Base-by-base conservation (phyloP, 2,329 filamentous ascomycete species). In the Alternaria ventricosa region DNA sequence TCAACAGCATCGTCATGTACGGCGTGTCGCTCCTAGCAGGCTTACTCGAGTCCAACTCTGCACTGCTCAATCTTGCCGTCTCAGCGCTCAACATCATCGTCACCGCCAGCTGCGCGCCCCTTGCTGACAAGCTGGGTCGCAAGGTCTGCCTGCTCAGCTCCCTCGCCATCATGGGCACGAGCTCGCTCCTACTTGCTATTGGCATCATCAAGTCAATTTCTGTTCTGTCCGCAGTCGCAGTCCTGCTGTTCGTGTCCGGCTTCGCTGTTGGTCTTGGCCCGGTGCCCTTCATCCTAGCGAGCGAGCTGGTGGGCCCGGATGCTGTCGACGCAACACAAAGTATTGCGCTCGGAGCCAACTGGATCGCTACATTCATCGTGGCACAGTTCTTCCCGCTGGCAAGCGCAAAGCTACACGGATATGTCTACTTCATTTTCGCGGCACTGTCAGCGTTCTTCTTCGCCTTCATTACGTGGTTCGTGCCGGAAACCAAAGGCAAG, bases 1-100 rank as follows among this genome's bases (percentile, higher is more conserved):
- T 98, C 82, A 98, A 99, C 86, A 95, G 92, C 62, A 95, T 98
- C 75, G 92, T 98, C 81, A 97, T 99, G 94, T 99, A 99, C 81
- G 97, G 94, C 3, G 96, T 98, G 6, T 94, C 92, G 1, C 88
- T 99, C 1, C 87, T 99, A 13, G 89, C 91, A 30, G 89, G 89
- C 66, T 87, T 98, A 2, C 87, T 99, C 0, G 91, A 93, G 4
- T 88, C 93, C 50, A 93, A 90, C 65, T 95, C 94, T 0, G 91
- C 91, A 0, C 82, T 96, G 1, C 86, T 99, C 56, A 97, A 95
- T 58, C 95, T 98, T 64, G 82, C 92, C 58, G 94, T 98, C 63
- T 97, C 94, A 0, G 86, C 89, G 12, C 87, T 97, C 76, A 98
- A 98, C 80, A 88, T 99, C 36, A 73, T 93, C 71, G 92, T 92